phyloP scores from a whole-genome alignment of 202 grass and related monocot species.

The Miscanthus sacchariflorus region DNA sequence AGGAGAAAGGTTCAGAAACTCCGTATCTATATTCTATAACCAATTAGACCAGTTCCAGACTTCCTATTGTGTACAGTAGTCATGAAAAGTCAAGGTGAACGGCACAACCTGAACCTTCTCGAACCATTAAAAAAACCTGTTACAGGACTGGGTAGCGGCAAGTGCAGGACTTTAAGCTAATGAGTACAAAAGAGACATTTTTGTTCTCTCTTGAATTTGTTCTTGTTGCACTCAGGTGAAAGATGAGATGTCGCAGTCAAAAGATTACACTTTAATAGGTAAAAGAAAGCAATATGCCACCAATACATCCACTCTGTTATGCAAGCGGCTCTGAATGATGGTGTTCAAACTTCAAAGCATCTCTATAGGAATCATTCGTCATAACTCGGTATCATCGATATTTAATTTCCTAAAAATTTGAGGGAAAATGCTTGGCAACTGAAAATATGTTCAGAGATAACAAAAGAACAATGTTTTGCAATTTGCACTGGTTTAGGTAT shows the following conservation, averaged over 20 bases:
- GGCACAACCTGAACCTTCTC: too few relatives aligned
- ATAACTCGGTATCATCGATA: neutral
- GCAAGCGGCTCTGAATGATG: neutral
- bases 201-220: slow-evolving; percentile 26
- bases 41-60: neutral
- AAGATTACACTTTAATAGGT: slow-evolving; percentile 24
- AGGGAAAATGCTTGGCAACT: neutral
- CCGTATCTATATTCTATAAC: neutral
- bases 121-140: neutral
- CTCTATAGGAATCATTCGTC: slow-evolving; percentile 23
- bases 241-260: slow-evolving; percentile 2
- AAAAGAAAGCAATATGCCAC: slow-evolving; percentile 36
- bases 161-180: slow-evolving; percentile 5
- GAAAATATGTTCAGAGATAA: neutral
- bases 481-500: neutral
- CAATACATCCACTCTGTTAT: slow-evolving; percentile 10
- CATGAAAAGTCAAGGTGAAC: neutral
- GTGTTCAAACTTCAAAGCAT: neutral
- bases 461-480: neutral
- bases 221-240: slow-evolving; percentile 1
- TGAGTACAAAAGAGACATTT: slow-evolving; percentile 12
- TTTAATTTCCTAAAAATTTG: neutral
- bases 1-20: neutral
- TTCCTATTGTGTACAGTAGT: neutral
- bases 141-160: neutral